Evolutionary conservation across 2,329 filamentous ascomycete species (phyloP), one percentile per base, ranked within the genome.

Genomic region (Xylaria arbuscula): DNA sequence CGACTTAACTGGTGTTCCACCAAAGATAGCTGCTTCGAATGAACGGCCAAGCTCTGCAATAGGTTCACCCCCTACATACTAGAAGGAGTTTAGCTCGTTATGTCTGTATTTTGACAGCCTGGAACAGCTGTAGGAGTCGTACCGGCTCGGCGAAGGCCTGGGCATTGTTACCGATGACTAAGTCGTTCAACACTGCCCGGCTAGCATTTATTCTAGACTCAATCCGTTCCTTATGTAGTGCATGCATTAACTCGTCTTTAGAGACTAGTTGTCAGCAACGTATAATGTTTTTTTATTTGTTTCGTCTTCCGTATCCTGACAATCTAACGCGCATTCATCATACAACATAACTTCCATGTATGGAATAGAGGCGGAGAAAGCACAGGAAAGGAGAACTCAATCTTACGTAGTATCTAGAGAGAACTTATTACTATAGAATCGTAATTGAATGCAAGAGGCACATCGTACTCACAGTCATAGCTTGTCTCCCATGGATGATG

Each of bases 211-310:
- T 15, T 15, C 40, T 11, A 6, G 3, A 6, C 1, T 45, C 8
- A 6, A 45, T 17, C 5, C 40, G 40, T 6, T n/a, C 13, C 40
- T 6, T 17, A 15, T 6, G 17, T 15, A 45, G 13, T 11, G 60
- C 60, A 38, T 62, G 60, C 50, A 55, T 55, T 11, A 62, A 22
- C 38, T 62, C 60, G 24, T 62, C 60, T 62, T 45, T 17, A 15
- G 17, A n/a, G 2, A 17, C 38, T 32, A 15, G n/a, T 34, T 13
- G 24, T 62, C 47, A 62, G 60, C 24, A 54, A 28, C 5, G 28
- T 28, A 28, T 2, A 28, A 2, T 38, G 36, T 38, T 10, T 38
- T 38, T 7, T 10, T 2, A 10, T 38, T 38, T 13, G 13, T 38
- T 38, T 38, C 13, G 36, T 10, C 36, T 38, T 38, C 36, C 13